A percentile compares a stretch with the other conserved stretches of the same genome.
Evolutionary conservation across 345 rosid species (phyloP).

Genomic region (Populus alba): DNA sequence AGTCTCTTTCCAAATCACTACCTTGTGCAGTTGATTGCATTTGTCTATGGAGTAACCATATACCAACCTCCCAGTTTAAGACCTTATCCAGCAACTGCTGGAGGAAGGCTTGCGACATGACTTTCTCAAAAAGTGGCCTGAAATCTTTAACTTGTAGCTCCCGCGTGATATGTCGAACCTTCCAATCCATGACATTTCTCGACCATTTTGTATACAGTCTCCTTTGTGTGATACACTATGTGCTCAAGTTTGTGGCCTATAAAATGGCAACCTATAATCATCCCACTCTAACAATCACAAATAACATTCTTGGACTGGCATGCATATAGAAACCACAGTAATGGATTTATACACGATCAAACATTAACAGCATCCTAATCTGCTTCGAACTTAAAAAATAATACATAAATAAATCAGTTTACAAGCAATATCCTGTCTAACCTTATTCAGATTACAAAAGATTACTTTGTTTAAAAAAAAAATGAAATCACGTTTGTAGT

Average conservation of each 20-base stretch:
- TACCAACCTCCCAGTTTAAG: not conserved
- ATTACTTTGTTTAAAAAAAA: constrained; percentile 6
- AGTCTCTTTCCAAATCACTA: not conserved
- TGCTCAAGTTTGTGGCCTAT: not conserved
- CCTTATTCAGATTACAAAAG: constrained; percentile 2
- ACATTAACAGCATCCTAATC: not conserved
- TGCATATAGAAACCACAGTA: not conserved
- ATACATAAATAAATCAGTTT: not conserved
- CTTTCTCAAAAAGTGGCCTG: not conserved
- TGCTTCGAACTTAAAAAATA: not conserved
- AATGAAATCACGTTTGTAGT: not conserved
- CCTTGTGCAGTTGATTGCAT: not conserved
- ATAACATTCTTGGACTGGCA: not conserved
- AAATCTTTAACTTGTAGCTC: too few species aligned
- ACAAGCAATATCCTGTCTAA: not conserved
- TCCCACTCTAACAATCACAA: not conserved
- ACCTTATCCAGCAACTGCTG: not conserved
- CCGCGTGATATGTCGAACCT: too few species aligned
- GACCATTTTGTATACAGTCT: not conserved
- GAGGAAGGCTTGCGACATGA: not conserved
- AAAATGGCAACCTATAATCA: not conserved
- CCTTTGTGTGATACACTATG: not conserved
- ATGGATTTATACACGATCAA: not conserved
- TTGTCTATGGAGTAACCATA: not conserved
- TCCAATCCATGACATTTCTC: not conserved